A percentile compares a stretch with the other conserved stretches of the same genome.
These are phyloP conservation scores for Triangularia setosa DNA, from an alignment of 2,329 filamentous ascomycete genomes.

Conservation along the genomic window DNA sequence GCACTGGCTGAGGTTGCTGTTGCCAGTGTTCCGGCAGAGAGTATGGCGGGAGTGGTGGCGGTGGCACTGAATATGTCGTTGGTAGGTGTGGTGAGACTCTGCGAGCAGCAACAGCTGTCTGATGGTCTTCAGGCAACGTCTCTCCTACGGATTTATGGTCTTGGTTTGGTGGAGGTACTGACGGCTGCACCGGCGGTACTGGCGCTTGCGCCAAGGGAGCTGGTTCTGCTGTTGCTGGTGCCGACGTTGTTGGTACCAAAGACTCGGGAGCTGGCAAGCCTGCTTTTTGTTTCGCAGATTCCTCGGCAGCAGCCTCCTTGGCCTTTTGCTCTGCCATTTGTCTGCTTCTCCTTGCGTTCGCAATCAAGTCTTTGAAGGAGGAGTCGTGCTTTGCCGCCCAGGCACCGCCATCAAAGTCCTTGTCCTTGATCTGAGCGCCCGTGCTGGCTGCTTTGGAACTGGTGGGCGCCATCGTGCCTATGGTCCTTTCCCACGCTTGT, in stretches of 20 bases:
- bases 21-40: neutral
- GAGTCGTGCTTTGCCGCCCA: slow-evolving; percentile 71
- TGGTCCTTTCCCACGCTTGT: slow-evolving; percentile 80
- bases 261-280: neutral
- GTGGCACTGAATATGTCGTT: neutral
- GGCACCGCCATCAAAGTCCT: slow-evolving; percentile 77
- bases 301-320: slow-evolving; percentile 6
- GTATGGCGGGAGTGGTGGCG: neutral
- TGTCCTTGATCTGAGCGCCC: slow-evolving; percentile 65
- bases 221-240: neutral
- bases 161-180: neutral
- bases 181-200: neutral
- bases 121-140: neutral
- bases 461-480: slow-evolving; percentile 57
- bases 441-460: slow-evolving; percentile 35
- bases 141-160: neutral
- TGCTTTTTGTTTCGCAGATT: neutral
- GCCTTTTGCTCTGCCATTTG: slow-evolving; percentile 34
- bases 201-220: neutral
- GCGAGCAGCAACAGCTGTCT: neutral
- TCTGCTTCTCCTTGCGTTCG: slow-evolving; percentile 62
- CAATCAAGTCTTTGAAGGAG: slow-evolving; percentile 78
- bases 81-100: too few relatives aligned
- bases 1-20: neutral
- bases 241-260: neutral